Conservation (phyloP, 345 rosid species). For the Populus tremula region DNA sequence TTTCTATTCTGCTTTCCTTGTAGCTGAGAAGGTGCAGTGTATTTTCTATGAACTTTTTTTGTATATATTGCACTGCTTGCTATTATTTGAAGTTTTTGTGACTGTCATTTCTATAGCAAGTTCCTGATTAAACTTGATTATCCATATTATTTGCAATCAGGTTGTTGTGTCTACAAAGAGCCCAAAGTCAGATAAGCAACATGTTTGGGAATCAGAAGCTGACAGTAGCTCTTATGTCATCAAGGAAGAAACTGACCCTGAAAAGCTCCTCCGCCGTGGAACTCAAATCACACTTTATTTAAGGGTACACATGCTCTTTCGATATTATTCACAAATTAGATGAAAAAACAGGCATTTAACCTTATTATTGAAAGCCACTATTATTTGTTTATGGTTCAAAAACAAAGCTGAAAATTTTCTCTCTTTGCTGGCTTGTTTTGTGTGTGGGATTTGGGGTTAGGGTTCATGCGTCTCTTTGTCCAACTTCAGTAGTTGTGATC, state of each 20-base stretch:
- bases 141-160: slow-evolving; percentile 35
- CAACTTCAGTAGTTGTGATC: background rate
- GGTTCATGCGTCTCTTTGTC: background rate
- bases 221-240: slow-evolving; percentile 87
- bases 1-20: slow-evolving; percentile 95
- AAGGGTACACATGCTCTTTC: slow-evolving; percentile 44
- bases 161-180: slow-evolving; percentile 92
- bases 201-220: slow-evolving; percentile 88
- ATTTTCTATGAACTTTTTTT: background rate
- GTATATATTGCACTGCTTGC: background rate
- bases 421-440: background rate
- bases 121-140: slow-evolving; percentile 9
- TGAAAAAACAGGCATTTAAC: background rate
- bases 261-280: slow-evolving; percentile 71
- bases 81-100: background rate
- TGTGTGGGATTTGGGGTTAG: background rate
- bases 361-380: background rate
- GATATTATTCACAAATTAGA: background rate
- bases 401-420: background rate
- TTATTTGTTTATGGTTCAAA: background rate
- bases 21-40: slow-evolving; percentile 76
- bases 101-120: background rate
- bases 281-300: slow-evolving; percentile 87
- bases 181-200: slow-evolving; percentile 92
- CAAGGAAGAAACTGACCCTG: slow-evolving; percentile 85